Percentiles rank a stretch among this genome's conserved stretches.
Evolutionary conservation across 2,329 filamentous ascomycete species (phyloP).

Genomic region (Scopulariopsis brevicaulis): DNA sequence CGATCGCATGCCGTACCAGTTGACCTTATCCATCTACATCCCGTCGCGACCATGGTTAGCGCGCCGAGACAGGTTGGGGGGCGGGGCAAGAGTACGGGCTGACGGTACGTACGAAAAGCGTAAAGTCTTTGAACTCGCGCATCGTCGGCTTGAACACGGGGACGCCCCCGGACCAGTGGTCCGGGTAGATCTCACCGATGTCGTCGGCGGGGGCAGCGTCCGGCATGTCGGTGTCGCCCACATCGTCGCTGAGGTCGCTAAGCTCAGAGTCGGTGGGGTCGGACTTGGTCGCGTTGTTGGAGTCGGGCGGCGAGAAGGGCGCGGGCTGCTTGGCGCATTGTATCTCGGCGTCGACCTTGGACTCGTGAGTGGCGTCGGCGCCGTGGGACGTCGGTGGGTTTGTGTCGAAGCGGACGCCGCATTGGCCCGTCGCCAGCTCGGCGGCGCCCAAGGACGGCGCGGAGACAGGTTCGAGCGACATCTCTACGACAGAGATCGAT

Average conservation of each 20-base stretch:
- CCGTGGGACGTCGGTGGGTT: neutral
- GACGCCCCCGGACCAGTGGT: constrained; percentile 83
- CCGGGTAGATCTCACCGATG: constrained; percentile 69
- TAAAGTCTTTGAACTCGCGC: constrained; percentile 90
- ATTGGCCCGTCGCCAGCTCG: neutral
- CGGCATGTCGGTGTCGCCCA: constrained; percentile 17
- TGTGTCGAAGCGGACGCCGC: constrained; percentile 2
- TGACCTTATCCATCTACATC: constrained; percentile 64
- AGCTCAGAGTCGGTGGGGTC: constrained; percentile 54
- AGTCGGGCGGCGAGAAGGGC: constrained; percentile 43
- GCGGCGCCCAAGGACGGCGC: neutral
- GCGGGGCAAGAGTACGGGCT: neutral
- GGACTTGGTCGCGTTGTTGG: constrained; percentile 47
- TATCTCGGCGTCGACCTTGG: constrained; percentile 10
- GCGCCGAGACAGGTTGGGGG: neutral
- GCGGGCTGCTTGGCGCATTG: constrained; percentile 22
- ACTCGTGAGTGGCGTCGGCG: neutral
- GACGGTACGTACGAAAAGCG: constrained; percentile 57
- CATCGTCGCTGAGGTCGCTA: constrained; percentile 51
- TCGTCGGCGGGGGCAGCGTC: constrained; percentile 31
- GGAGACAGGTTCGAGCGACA: constrained; percentile 1
- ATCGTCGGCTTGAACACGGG: constrained; percentile 94
- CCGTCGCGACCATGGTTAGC: neutral
- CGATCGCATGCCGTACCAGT: constrained; percentile 93
- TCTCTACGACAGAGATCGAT: constrained; percentile 1